Evolutionary conservation across 306 rosid species (phyloP), one percentile per base, ranked within the genome.

Genomic region (Alnus glutinosa): DNA sequence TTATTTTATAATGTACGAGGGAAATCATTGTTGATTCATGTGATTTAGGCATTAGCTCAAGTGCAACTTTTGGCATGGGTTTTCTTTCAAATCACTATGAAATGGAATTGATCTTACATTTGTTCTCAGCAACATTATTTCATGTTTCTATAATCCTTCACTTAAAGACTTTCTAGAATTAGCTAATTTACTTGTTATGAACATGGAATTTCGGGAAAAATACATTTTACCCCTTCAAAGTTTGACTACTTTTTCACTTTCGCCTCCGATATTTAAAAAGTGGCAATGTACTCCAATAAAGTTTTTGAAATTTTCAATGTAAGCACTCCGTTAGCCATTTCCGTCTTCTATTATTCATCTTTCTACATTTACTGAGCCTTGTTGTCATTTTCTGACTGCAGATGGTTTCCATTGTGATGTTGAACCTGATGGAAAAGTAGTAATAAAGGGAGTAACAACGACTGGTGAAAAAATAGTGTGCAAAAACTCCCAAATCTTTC

Each of bases 331-430:
- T 23, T 23, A 23, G 28, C 28, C 0, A 23, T 23, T 23, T 23
- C 28, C 28, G 28, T 23, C 28, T 23, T 23, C 28, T 23, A 23
- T 23, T 23, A 57, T 36, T n/a, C 48, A 55, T 19, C 48, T 15
- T 6, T 64, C 47, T 36, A 57, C 71, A 11, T 71, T 18, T 66
- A n/a, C 67, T 47, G 54, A 57, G 42, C 47, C 58, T 54, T 34
- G 50, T 4, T 32, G 55, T 46, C 48, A 19, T 77, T 59, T 54
- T 50, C 19, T 73, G 1, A 34, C 72, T 48, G 19, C 79, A 85
- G 89, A 83, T 61, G 86, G 73, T 11, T 85, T 85, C 77, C 82
- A 77, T 69, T 85, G 89, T 76, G 86, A 82, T 55, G 83, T 82
- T 42, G 82, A 76, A 76, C 83, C 77, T 46, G 77, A 79, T 70